Percentiles rank a stretch among this genome's conserved stretches.
These are phyloP conservation scores for Globisporangium apiculatum DNA, from an alignment of 352 stramenopile species.

Conservation along the genomic window DNA sequence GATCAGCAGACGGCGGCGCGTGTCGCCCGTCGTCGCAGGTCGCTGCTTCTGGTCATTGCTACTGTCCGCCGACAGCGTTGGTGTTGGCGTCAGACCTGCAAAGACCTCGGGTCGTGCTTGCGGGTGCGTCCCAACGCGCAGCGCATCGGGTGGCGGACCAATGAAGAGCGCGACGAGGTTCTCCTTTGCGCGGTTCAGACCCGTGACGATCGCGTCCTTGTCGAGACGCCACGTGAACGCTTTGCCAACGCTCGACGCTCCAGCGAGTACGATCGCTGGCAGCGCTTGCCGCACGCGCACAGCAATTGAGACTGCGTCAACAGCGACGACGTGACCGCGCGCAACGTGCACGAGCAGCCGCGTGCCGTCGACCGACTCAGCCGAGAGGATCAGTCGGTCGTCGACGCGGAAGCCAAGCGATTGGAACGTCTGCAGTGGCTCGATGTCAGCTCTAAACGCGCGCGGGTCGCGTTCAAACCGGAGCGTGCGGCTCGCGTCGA, in stretches of 20 bases:
- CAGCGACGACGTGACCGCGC: constrained; percentile 33
- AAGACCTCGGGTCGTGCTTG: constrained; percentile 26
- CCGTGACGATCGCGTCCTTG: constrained; percentile 61
- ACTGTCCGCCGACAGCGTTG: too few relatives aligned
- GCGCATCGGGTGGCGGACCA: constrained; percentile 33
- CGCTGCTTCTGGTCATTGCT: constrained; percentile 4
- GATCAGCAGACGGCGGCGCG: constrained; percentile 49
- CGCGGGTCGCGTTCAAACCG: constrained; percentile 43
- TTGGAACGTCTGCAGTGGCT: constrained; percentile 26
- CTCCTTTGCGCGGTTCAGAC: constrained; percentile 63
- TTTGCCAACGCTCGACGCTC: constrained; percentile 49
- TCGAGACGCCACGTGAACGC: constrained; percentile 71
- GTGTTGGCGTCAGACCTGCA: constrained; percentile 9
- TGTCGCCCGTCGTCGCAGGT: constrained; percentile 28
- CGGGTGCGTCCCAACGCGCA: constrained; percentile 30
- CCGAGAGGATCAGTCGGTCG: constrained; percentile 69
- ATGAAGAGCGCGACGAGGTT: constrained; percentile 74
- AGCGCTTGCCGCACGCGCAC: constrained; percentile 56
- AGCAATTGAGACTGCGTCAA: constrained; percentile 39
- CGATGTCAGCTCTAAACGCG: neutral
- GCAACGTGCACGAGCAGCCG: constrained; percentile 59
- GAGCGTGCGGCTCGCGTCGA: constrained; percentile 30
- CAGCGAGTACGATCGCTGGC: constrained; percentile 44
- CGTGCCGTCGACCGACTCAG: constrained; percentile 60
- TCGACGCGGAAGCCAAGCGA: constrained; percentile 56